These are phyloP conservation scores for Rhizoclosmatium sp. DNA, from an alignment of 192 early-diverging fungal species.

Conservation along the genomic window DNA sequence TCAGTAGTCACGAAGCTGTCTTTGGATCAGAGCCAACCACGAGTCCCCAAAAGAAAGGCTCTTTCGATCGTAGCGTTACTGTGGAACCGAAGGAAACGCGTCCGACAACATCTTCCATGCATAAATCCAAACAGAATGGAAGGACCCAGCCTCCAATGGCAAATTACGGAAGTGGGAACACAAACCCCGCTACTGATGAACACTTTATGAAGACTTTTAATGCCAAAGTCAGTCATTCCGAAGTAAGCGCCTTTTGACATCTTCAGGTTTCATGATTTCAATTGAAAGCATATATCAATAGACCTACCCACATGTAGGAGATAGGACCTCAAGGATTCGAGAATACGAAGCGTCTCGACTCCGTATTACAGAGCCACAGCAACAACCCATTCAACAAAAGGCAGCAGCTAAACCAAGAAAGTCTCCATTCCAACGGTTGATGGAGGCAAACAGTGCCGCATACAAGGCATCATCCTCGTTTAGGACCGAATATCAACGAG, in stretches of 20 bases:
- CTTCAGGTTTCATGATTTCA: background rate
- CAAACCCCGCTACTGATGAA: constrained; percentile 21
- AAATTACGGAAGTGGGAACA: constrained; percentile 28
- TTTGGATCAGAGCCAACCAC: constrained; percentile 9
- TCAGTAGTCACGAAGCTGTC: constrained; percentile 10
- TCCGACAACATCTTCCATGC: background rate
- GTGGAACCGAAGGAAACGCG: background rate
- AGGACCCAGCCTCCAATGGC: constrained; percentile 5
- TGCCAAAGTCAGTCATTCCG: background rate
- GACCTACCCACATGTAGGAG: constrained; percentile 25
- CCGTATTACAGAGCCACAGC: background rate
- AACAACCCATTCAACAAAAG: background rate
- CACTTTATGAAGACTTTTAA: constrained; percentile 34
- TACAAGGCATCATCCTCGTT: constrained; percentile 3
- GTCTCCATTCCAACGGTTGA: constrained; percentile 8
- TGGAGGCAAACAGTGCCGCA: constrained; percentile 2
- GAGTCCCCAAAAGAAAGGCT: background rate
- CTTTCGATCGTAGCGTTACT: constrained; percentile 15
- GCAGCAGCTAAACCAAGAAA: constrained; percentile 13
- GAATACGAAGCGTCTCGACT: constrained; percentile 13
- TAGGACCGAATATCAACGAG: constrained; percentile 21
- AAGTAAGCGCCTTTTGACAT: background rate
- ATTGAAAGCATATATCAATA: background rate
- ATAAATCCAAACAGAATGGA: background rate
- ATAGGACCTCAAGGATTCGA: constrained; percentile 4